Conservation (phyloP, 2,329 filamentous ascomycete genomes). For the Cladosporium sp. region DNA sequence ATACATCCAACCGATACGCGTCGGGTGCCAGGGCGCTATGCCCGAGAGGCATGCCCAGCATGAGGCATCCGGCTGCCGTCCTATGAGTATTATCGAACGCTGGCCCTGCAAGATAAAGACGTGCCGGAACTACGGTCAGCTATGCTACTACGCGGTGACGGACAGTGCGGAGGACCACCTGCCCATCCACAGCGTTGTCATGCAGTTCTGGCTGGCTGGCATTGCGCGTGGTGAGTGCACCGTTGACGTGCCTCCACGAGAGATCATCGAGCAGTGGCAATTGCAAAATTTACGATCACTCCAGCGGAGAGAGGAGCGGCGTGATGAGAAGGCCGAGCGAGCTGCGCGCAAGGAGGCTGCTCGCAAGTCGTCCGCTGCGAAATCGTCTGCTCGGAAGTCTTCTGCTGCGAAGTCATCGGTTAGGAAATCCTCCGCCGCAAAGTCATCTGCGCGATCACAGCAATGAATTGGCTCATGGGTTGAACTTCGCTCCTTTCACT, state of each 20-base stretch:
- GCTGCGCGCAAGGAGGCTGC: background rate
- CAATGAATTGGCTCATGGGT: too few species aligned
- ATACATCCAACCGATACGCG: background rate
- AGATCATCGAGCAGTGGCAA: background rate
- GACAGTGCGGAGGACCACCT: background rate
- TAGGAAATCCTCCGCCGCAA: background rate
- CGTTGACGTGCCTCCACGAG: background rate
- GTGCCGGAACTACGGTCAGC: slow-evolving; percentile 6
- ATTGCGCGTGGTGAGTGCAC: slow-evolving; percentile 3
- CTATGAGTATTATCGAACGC: slow-evolving; percentile 2
- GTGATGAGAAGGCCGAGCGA: background rate
- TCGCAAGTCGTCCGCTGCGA: background rate
- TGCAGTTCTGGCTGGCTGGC: slow-evolving; percentile 6
- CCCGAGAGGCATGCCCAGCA: background rate
- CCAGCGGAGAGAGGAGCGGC: background rate
- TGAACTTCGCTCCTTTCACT: too few species aligned
- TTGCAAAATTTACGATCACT: background rate
- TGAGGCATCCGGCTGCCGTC: background rate
- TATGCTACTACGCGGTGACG: slow-evolving; percentile 1
- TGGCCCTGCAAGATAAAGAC: background rate
- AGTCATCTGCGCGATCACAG: too few species aligned
- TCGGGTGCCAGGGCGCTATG: background rate
- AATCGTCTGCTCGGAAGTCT: background rate
- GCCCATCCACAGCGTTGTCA: slow-evolving; percentile 2
- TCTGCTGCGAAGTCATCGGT: background rate